Evolutionary conservation across 305 asterid species (phyloP).

Genomic region (Fraxinus xanthoxyloides): DNA sequence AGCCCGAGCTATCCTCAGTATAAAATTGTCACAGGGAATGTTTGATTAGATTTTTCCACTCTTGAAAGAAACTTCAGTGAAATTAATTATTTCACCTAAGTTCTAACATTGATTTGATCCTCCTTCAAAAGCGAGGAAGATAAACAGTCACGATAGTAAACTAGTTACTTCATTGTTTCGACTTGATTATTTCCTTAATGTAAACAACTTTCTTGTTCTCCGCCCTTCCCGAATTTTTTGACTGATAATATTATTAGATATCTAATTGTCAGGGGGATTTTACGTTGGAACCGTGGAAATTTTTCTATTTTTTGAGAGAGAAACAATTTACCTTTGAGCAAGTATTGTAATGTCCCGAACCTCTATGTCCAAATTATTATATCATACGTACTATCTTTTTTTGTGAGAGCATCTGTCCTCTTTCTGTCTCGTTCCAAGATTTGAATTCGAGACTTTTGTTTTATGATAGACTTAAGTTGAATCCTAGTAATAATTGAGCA

Average conservation of each 20-base stretch:
- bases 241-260: neutral
- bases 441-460: neutral
- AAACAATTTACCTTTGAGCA: neutral
- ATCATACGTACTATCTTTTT: neutral
- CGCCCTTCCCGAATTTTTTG: neutral
- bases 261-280: neutral
- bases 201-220: neutral
- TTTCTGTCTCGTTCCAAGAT: neutral
- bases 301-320: neutral
- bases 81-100: constrained; percentile 30
- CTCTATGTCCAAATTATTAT: neutral
- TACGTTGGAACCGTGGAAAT: neutral
- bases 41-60: constrained; percentile 25
- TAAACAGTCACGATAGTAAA: constrained; percentile 24
- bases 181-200: neutral
- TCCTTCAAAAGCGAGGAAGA: constrained; percentile 35
- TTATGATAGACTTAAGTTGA: neutral
- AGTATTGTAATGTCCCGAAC: neutral
- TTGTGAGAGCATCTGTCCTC: neutral
- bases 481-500: neutral
- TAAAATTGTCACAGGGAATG: constrained; percentile 34
- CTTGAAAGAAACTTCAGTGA: constrained; percentile 14
- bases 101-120: constrained; percentile 39
- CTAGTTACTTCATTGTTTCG: constrained; percentile 14
- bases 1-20: constrained; percentile 24